Evolutionary conservation across 2,329 filamentous ascomycete genomes (phyloP), one percentile per base, ranked within the genome.

Genomic region (Ophiobolus disseminans): DNA sequence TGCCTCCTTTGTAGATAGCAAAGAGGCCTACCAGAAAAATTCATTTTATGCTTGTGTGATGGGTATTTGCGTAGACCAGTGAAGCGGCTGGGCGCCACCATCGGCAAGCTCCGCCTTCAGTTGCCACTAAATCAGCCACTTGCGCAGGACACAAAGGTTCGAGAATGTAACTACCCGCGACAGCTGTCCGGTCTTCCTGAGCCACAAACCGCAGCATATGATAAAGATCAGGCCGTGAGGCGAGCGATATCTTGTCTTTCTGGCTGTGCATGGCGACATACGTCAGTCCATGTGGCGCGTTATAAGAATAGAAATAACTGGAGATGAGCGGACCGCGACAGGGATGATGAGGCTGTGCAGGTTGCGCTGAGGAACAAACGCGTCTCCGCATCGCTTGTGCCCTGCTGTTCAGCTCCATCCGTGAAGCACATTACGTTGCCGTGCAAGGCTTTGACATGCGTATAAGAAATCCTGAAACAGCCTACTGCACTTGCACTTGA

Each of bases 1-100:
- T 97, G 65, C 93, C 93, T 41, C 90, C 92, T 34, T 74, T 96
- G 69, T 97, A 81, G 77, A 44, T 40, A 28, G 16, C 10, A n/a
- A 40, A 10, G 34, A n/a, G 3, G 36, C 25, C 30, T n/a, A 28
- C 2, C n/a, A 28, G 25, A 28, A 9, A 10, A 28, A 10, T 28
- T 28, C 25, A 28, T n/a, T 9, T n/a, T 10, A 9, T 28, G 25
- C 9, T 5, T 32, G n/a, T 14, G 42, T 38, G n/a, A 28, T 20
- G 35, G 17, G 17, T 3, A 35, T 39, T 36, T 36, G 35, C 43
- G 43, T 45, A 32, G 4, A 26, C 35, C 19, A 32, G 43, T 45
- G 43, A 35, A 45, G 17, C 30, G 9, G n/a, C 16, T 11, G 9
- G n/a, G n/a, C n/a, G n/a, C n/a, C n/a, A n/a, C n/a, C n/a, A n/a